A percentile compares a stretch with the other conserved stretches of the same genome.
phyloP scores from a whole-genome alignment of 106 monocot genomes.

The Allium cepa region DNA sequence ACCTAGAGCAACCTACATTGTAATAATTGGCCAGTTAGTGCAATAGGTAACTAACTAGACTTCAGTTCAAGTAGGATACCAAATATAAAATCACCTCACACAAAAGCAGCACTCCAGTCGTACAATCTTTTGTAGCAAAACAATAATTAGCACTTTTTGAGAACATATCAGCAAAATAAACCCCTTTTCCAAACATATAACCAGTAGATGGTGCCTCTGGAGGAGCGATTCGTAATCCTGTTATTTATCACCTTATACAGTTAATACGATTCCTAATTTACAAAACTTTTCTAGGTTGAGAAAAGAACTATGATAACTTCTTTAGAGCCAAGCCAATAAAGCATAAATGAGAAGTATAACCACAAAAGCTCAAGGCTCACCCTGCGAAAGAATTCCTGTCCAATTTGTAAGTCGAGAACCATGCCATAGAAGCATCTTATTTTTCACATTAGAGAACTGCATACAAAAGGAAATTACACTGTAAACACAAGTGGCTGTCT shows the following conservation, averaged over 20 bases:
- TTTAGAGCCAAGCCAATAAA: too few relatives aligned
- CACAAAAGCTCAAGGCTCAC: conserved; percentile 16
- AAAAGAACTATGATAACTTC: too few relatives aligned
- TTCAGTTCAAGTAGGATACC: too few relatives aligned
- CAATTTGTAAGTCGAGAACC: conserved; percentile 94
- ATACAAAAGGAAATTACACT: conserved; percentile 12
- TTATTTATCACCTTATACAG: not conserved
- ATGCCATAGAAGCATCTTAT: conserved; percentile 98
- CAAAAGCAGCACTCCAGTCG: conserved; percentile 67
- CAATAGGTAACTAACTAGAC: too few relatives aligned
- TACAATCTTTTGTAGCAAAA: conserved; percentile 33
- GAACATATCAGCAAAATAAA: conserved; percentile 99
- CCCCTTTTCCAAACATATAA: conserved; percentile 97
- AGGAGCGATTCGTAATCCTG: conserved; percentile 91
- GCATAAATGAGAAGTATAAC: too few relatives aligned
- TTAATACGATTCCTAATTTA: too few relatives aligned
- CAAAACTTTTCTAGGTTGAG: too few relatives aligned
- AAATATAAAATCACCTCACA: conserved; percentile 50
- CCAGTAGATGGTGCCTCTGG: conserved; percentile 90
- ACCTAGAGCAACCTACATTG: conserved; percentile 81
- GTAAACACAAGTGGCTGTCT: not conserved
- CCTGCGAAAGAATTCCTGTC: conserved; percentile 97
- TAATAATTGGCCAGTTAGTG: not conserved
- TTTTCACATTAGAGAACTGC: conserved; percentile 64
- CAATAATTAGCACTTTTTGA: conserved; percentile 99